Evolutionary conservation across 2,329 filamentous ascomycete species (phyloP).

Genomic region (Xylaria sp.): DNA sequence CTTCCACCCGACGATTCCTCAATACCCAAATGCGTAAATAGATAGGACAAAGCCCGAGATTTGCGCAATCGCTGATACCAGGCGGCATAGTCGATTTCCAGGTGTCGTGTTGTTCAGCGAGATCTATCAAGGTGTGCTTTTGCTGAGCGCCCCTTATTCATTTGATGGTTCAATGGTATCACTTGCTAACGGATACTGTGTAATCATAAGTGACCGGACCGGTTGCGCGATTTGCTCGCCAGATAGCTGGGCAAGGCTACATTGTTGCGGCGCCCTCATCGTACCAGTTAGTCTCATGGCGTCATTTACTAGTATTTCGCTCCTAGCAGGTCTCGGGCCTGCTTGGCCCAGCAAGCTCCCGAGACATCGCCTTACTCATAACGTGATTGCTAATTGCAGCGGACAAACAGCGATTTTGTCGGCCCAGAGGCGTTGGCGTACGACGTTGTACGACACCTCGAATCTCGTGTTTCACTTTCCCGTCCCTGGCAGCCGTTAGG

Average conservation of each 20-base stretch:
- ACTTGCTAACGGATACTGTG: constrained; percentile 25
- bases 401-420: constrained; percentile 73
- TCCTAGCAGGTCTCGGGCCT: no score
- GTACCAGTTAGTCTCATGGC: constrained; percentile 67
- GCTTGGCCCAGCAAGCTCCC: no score
- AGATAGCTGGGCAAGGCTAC: constrained; percentile 92
- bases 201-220: constrained; percentile 79
- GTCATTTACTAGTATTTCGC: no score
- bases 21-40: constrained; percentile 83
- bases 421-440: constrained; percentile 86
- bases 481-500: background rate
- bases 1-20: constrained; percentile 85
- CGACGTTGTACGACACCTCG: constrained; percentile 62
- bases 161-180: background rate
- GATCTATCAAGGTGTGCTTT: constrained; percentile 87
- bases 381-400: no score
- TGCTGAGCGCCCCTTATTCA: constrained; percentile 49
- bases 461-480: background rate
- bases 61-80: constrained; percentile 36
- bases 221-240: constrained; percentile 86
- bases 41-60: background rate
- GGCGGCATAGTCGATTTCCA: constrained; percentile 71
- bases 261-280: constrained; percentile 91
- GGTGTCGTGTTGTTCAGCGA: constrained; percentile 91
- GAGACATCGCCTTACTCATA: no score